Base-by-base conservation (phyloP, 352 stramenopile genomes). In the Phytopythium sindhum region DNA sequence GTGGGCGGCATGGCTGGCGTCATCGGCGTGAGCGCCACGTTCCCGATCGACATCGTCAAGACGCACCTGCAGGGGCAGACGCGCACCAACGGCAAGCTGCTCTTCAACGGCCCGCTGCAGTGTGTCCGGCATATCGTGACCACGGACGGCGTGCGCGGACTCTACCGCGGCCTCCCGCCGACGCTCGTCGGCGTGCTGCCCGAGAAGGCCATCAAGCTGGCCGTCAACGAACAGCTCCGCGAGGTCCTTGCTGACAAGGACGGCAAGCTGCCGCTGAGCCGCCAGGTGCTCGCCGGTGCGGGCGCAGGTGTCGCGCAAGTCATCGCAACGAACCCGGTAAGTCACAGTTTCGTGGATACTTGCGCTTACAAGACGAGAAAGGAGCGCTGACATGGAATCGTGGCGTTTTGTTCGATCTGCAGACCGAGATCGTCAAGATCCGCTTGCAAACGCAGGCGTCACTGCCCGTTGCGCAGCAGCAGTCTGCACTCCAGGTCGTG, bases 41-140 rank as follows among this genome's bases (percentile, higher is more conserved):
- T 96, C 77, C 91, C 92, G 47, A 88, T 98, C 60, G 93, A 98
- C 77, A 87, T 98, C 55, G 81, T 97, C 67, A 98, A 98, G 78
- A 98, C 93, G 17, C 81, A 95, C 26, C 73, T 98, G 67, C 93
- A 97, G 73, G 93, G 81, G 50, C 78, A 87, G 60, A 85, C 74
- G 41, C 68, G 70, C 39, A 69, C 68, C 4, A 51, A 74, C 14
- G 76, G 66, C 1, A 53, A 61, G 9, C 57, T 84, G 63, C 61
- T 76, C 39, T 92, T 90, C 70, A 80, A 56, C 2, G 85, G 86
- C 2, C 83, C 88, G 42, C 37, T 89, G 29, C 80, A 90, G 24
- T 89, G 75, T 66, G 88, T 93, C 65, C 72, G 72, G 39, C 80
- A 86, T 53, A 92, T 96, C 39, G 37, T 94, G 21, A 79, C 69